phyloP scores from a whole-genome alignment of 148 eudicot species.

The Drosera capensis region DNA sequence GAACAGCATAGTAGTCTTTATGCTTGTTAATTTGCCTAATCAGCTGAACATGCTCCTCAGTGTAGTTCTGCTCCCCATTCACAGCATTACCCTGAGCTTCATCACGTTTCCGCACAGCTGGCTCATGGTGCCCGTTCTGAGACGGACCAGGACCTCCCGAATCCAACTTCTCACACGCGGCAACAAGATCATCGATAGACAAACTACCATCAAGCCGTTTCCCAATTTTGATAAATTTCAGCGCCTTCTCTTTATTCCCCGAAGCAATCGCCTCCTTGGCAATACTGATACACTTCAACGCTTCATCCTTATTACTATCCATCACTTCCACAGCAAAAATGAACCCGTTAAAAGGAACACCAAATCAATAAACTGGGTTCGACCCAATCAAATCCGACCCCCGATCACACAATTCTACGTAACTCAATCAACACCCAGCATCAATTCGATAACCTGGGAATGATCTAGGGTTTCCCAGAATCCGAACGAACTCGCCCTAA shows the following conservation, averaged over 20 bases:
- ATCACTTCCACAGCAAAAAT: constrained; percentile 19
- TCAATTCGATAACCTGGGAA: no score
- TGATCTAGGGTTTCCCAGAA: no score
- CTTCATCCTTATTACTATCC: constrained; percentile 96
- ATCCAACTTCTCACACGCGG: constrained; percentile 56
- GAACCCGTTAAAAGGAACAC: no score
- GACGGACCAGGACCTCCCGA: constrained; percentile 23
- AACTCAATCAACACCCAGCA: no score
- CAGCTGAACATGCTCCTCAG: constrained; percentile 67
- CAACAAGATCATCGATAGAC: constrained; percentile 53
- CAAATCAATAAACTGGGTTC: no score
- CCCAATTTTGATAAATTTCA: constrained; percentile 69
- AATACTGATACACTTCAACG: constrained; percentile 56
- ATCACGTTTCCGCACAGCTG: no score
- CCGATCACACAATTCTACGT: no score
- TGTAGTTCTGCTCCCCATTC: constrained; percentile 44
- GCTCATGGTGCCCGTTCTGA: constrained; percentile 3
- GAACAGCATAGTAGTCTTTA: constrained; percentile 69
- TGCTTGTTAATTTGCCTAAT: constrained; percentile 52
- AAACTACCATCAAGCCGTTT: constrained; percentile 51
- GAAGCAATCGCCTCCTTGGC: constrained; percentile 77
- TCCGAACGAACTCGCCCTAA: no score
- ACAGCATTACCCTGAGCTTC: no score
- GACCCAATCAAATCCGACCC: no score
- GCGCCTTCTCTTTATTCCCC: constrained; percentile 57